phyloP scores from a whole-genome alignment of 225 moss, liverwort and hornwort genomes.

The Polytrichum commune region DNA sequence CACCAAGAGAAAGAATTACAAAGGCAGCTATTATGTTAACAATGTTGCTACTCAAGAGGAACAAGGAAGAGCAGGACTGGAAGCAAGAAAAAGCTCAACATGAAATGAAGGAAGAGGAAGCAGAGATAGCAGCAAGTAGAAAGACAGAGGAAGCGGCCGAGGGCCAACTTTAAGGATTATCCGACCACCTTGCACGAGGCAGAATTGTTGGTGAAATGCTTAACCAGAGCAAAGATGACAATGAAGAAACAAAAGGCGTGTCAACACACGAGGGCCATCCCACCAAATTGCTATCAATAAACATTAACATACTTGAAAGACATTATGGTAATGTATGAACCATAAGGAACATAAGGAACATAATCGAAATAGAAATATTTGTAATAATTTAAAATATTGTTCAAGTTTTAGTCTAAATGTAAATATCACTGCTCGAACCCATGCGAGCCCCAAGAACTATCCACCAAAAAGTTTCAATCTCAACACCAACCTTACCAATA shows the following conservation, averaged over 20 bases:
- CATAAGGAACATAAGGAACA: too few relatives aligned
- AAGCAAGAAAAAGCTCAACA: conserved; percentile 35
- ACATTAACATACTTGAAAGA: too few relatives aligned
- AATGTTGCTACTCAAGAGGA: conserved; percentile 32
- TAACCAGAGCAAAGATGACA: conserved; percentile 42
- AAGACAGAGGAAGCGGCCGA: conserved; percentile 30
- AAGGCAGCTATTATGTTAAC: conserved; percentile 16
- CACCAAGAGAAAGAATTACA: not conserved
- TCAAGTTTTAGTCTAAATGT: too few relatives aligned
- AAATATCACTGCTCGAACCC: too few relatives aligned
- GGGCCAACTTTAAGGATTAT: conserved; percentile 35
- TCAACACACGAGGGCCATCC: too few relatives aligned
- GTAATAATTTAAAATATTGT: too few relatives aligned
- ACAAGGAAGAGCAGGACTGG: conserved; percentile 38
- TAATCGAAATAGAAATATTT: not conserved
- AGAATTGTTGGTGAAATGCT: conserved; percentile 58
- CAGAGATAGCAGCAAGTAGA: conserved; percentile 14
- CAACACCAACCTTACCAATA: too few relatives aligned
- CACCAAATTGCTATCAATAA: too few relatives aligned
- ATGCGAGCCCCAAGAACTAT: too few relatives aligned
- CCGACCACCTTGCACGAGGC: conserved; percentile 41
- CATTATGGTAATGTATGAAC: too few relatives aligned
- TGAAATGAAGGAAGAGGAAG: conserved; percentile 25
- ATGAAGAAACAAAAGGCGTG: conserved; percentile 33
- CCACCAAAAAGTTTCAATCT: too few relatives aligned